Percentiles rank a stretch among this genome's conserved stretches.
These are phyloP conservation scores for Hibiscus syriacus DNA, from an alignment of 345 rosid genomes.

Conservation along the genomic window DNA sequence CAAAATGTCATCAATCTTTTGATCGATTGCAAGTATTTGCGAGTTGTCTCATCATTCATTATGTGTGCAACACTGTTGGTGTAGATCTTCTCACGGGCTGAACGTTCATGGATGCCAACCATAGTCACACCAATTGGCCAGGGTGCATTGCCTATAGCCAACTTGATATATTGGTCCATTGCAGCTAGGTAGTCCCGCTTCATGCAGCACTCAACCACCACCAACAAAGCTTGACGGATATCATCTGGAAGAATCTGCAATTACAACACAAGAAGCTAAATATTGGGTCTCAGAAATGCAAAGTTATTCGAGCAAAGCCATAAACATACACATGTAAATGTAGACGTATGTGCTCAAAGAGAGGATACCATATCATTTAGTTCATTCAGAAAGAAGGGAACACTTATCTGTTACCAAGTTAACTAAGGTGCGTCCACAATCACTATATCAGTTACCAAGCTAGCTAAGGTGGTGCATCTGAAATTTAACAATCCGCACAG, in stretches of 20 bases:
- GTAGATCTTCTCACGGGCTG: neutral
- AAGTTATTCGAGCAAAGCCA: neutral
- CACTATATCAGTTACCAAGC: neutral
- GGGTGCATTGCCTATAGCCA: constrained; percentile 99
- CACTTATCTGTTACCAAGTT: neutral
- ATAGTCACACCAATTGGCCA: constrained; percentile 99
- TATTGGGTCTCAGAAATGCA: neutral
- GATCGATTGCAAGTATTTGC: constrained; percentile 84
- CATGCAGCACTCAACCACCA: constrained; percentile 21
- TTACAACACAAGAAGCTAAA: neutral
- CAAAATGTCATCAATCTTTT: constrained; percentile 97
- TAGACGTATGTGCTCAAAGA: neutral
- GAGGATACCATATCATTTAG: neutral
- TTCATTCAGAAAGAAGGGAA: neutral
- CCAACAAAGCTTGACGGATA: neutral
- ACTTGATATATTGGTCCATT: constrained; percentile 87
- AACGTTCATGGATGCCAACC: constrained; percentile 65
- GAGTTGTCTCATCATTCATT: constrained; percentile 97
- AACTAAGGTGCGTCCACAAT: neutral
- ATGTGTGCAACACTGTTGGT: constrained; percentile 96
- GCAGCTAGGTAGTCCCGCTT: constrained; percentile 89
- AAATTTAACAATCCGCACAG: neutral
- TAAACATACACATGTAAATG: neutral
- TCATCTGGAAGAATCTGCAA: constrained; percentile 66
- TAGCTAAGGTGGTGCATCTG: neutral